Evolutionary conservation across 805 yeast genomes (phyloP).

Genomic region (Wilhelminamyces savonicus): DNA sequence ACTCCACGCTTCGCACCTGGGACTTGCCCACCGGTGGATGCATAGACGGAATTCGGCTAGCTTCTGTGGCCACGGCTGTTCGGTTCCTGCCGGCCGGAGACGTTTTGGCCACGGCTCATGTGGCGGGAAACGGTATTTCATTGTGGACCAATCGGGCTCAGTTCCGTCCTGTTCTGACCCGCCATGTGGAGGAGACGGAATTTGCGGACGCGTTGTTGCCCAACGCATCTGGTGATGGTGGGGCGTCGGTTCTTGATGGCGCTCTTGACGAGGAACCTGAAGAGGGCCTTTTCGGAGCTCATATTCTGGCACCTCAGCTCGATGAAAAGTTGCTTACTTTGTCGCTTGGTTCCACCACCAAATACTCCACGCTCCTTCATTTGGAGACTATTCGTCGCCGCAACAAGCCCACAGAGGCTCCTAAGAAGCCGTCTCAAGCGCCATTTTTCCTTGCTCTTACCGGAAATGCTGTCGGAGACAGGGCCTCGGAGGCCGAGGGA

Average conservation of each 20-base stretch:
- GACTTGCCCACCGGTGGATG: slow-evolving; percentile 96
- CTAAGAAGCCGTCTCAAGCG: slow-evolving; percentile 74
- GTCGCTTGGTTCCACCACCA: slow-evolving; percentile 69
- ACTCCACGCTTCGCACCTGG: slow-evolving; percentile 91
- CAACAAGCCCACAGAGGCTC: slow-evolving; percentile 85
- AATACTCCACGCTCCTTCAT: slow-evolving; percentile 72
- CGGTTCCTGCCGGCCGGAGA: slow-evolving; percentile 86
- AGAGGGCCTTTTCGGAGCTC: slow-evolving; percentile 23
- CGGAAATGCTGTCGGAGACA: slow-evolving; percentile 67
- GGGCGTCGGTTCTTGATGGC: slow-evolving; percentile 65
- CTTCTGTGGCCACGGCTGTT: slow-evolving; percentile 73
- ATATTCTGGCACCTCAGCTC: slow-evolving; percentile 58
- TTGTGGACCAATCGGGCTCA: slow-evolving; percentile 92
- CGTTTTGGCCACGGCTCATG: slow-evolving; percentile 87
- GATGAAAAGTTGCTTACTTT: slow-evolving; percentile 60
- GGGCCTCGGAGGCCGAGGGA: slow-evolving; percentile 45
- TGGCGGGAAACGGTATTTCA: slow-evolving; percentile 79
- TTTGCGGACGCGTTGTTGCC: slow-evolving; percentile 64
- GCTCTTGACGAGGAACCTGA: slow-evolving; percentile 47
- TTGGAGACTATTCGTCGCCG: slow-evolving; percentile 80
- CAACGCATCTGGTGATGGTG: slow-evolving; percentile 73
- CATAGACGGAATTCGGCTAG: slow-evolving; percentile 80
- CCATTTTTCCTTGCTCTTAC: slow-evolving; percentile 72
- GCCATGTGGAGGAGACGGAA: slow-evolving; percentile 70
- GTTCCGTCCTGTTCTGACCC: slow-evolving; percentile 67